These are phyloP conservation scores for Ascoidea asiatica DNA, from an alignment of 805 yeast genomes.

Conservation along the genomic window DNA sequence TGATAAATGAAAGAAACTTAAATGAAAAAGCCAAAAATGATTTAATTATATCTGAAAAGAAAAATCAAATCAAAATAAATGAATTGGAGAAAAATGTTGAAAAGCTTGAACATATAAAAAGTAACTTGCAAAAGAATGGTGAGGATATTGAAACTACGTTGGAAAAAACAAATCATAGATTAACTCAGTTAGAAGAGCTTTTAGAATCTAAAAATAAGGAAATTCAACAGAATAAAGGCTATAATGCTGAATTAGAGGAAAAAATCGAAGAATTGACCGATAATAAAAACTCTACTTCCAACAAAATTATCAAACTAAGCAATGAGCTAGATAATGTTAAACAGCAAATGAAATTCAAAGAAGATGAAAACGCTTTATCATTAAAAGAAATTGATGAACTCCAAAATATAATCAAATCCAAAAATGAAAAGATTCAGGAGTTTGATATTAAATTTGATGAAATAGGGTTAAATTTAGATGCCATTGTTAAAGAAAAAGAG, in stretches of 20 bases:
- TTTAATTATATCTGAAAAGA: background rate
- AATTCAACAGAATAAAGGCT: slow-evolving; percentile 14
- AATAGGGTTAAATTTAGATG: slow-evolving; percentile 5
- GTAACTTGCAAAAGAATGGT: too few species aligned
- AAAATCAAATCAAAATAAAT: background rate
- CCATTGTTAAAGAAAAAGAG: slow-evolving; percentile 3
- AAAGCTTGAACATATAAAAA: background rate
- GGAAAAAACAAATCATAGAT: background rate
- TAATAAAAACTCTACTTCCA: slow-evolving; percentile 14
- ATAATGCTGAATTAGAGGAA: slow-evolving; percentile 10
- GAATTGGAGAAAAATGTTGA: slow-evolving; percentile 4
- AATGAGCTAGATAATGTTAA: slow-evolving; percentile 12
- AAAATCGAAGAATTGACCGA: slow-evolving; percentile 15
- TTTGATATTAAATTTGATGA: slow-evolving; percentile 4
- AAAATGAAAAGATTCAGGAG: slow-evolving; percentile 3
- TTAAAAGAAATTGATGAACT: slow-evolving; percentile 10
- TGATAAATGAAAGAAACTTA: slow-evolving; percentile 1
- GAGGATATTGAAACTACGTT: background rate
- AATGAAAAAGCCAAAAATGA: background rate
- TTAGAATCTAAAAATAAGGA: slow-evolving; percentile 6
- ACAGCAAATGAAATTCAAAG: slow-evolving; percentile 7
- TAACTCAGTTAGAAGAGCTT: background rate
- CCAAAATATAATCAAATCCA: slow-evolving; percentile 1
- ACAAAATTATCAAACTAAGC: too few species aligned
- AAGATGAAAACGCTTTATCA: slow-evolving; percentile 8